A percentile compares a stretch with the other conserved stretches of the same genome.
These are phyloP conservation scores for Xerocomus potaroensis DNA, from an alignment of 768 basidiomycete genomes.

Conservation along the genomic window DNA sequence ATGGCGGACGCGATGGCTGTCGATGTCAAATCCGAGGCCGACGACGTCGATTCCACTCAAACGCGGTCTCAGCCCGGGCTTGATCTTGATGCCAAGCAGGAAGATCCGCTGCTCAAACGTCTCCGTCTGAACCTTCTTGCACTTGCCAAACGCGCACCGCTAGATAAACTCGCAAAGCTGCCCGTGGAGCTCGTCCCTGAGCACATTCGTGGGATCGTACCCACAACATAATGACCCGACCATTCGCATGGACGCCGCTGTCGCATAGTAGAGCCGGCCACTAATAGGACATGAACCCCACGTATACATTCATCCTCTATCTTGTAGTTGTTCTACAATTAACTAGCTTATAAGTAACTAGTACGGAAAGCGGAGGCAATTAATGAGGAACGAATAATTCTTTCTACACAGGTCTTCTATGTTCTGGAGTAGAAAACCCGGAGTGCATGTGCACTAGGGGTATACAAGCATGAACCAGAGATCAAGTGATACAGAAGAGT, in stretches of 20 bases:
- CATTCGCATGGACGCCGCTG: too few relatives aligned
- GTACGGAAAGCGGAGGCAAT: slow-evolving; percentile 6
- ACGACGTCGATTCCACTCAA: neutral
- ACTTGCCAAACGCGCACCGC: slow-evolving; percentile 70
- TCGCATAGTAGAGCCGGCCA: neutral
- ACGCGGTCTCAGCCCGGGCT: neutral
- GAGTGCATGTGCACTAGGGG: neutral
- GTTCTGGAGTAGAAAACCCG: neutral
- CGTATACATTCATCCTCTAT: neutral
- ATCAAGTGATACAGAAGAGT: slow-evolving; percentile 10
- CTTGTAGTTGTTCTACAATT: slow-evolving; percentile 12
- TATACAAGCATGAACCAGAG: neutral
- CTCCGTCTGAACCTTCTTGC: slow-evolving; percentile 73
- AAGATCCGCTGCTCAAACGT: slow-evolving; percentile 51
- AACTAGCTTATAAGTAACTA: slow-evolving; percentile 11
- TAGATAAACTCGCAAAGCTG: slow-evolving; percentile 63
- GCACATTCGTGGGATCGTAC: slow-evolving; percentile 59
- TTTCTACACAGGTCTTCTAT: slow-evolving; percentile 2
- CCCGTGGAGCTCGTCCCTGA: slow-evolving; percentile 65
- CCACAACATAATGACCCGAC: slow-evolving; percentile 33
- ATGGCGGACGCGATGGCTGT: slow-evolving; percentile 17
- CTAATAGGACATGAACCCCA: neutral
- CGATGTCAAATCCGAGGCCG: slow-evolving; percentile 12
- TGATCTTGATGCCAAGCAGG: slow-evolving; percentile 21
- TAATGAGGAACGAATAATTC: slow-evolving; percentile 1